A percentile compares a stretch with the other conserved stretches of the same genome.
Evolutionary conservation across 345 rosid species (phyloP).

Genomic region (Gossypium sturtianum): DNA sequence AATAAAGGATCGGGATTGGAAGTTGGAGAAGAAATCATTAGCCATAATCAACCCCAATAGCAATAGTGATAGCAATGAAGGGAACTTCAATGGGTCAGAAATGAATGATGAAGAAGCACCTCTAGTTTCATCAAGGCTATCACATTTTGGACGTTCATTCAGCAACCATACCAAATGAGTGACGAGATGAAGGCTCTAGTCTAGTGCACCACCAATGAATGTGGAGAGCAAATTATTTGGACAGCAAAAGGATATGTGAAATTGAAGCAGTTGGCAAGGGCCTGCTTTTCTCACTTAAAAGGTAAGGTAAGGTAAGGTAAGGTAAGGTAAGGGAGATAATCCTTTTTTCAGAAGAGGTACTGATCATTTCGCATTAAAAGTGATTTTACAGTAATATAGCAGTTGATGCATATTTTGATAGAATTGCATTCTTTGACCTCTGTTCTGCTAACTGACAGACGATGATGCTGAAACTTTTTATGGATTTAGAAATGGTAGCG

Average conservation of each 20-base stretch:
- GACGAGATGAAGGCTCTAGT: neutral
- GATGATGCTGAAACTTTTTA: too few species aligned
- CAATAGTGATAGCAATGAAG: slow-evolving; percentile 32
- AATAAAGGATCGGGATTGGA: slow-evolving; percentile 87
- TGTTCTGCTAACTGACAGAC: too few species aligned
- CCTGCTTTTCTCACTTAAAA: neutral
- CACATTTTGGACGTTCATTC: slow-evolving; percentile 72
- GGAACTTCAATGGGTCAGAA: slow-evolving; percentile 29
- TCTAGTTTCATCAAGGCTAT: slow-evolving; percentile 61
- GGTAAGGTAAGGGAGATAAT: neutral
- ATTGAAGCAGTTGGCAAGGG: neutral
- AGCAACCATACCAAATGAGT: slow-evolving; percentile 41
- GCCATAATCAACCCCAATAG: slow-evolving; percentile 53
- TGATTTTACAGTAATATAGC: too few species aligned
- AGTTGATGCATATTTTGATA: too few species aligned
- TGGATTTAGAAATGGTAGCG: too few species aligned
- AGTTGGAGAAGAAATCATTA: slow-evolving; percentile 74
- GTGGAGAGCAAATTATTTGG: neutral
- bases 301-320: neutral
- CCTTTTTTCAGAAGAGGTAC: neutral
- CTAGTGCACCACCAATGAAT: neutral
- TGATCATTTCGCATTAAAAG: neutral
- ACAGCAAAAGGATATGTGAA: neutral
- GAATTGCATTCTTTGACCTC: too few species aligned
- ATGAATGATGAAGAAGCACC: slow-evolving; percentile 84